Conservation (phyloP, 1,284 basidiomycete genomes). For the Ceratobasidium sp. region DNA sequence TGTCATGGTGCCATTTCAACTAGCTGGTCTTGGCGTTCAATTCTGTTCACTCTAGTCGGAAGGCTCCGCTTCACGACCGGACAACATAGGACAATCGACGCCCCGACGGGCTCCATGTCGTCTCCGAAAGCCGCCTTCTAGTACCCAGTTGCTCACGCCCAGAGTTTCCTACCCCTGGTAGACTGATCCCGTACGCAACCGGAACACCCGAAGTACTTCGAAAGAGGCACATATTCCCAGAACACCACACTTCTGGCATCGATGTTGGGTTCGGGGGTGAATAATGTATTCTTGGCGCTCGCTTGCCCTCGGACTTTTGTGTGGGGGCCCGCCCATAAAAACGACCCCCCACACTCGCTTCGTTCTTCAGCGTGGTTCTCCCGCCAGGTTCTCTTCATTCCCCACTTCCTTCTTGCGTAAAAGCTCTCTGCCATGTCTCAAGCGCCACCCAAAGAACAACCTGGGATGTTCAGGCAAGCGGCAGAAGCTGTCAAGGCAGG, state of each 20-base stretch:
- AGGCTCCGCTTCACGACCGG: constrained; percentile 13
- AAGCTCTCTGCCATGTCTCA: constrained; percentile 10
- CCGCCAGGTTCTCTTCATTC: constrained; percentile 9
- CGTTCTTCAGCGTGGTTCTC: constrained; percentile 16
- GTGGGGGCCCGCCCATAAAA: constrained; percentile 20
- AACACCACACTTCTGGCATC: constrained; percentile 3
- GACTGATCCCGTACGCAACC: constrained; percentile 3
- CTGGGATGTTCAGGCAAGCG: constrained; percentile 36
- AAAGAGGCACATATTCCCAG: constrained; percentile 7
- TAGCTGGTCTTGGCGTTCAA: background rate
- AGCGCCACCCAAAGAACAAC: constrained; percentile 6
- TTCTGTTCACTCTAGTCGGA: background rate
- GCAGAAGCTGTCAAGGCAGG: constrained; percentile 24
- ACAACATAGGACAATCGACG: background rate
- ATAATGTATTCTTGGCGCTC: constrained; percentile 12
- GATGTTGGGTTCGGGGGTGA: background rate
- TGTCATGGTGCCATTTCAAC: constrained; percentile 6
- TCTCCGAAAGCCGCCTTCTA: constrained; percentile 3
- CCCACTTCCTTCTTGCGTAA: background rate
- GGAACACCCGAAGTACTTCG: background rate
- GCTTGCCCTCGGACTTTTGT: background rate
- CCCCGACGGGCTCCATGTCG: background rate
- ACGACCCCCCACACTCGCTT: constrained; percentile 6
- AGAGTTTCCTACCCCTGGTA: background rate
- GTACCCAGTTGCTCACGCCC: background rate